Base-by-base conservation (phyloP, 2,329 filamentous ascomycete genomes). In the Conoideocrella luteorostrata region DNA sequence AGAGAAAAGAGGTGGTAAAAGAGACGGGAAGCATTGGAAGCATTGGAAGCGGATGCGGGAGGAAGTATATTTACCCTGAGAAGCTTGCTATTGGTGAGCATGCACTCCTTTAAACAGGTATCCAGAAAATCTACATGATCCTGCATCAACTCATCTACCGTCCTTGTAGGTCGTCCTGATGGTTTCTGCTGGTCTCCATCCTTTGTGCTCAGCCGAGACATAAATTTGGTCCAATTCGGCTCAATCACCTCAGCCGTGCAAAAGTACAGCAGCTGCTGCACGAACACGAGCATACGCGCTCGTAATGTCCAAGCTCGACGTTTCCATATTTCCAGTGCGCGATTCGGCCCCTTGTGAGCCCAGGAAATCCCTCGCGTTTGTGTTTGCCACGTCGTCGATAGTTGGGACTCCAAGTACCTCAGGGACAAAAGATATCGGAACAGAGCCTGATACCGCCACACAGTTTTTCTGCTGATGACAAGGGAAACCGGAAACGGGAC, bases 111-210 rank as follows among this genome's bases (percentile, higher is more conserved):
- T 56, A 98, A 72, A 62, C 93, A 98, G 4, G 93, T 97, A 56
- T 96, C 93, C 38, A 98, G 70, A 63, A 98, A 98, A 66, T 97
- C 93, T 47, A 98, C 90, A 66, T 98, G 93, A 59, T 97, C 90
- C 67, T 97, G 88, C 93, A 98, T 98, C 59, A 98, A 69, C 67
- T 97, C 89, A 58, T 98, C 93, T 1, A 98, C 93, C 0, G 93
- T 98, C 29, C 89, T 68, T 9, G 42, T 35, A 9, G 46, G 35
- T 12, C 7, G 17, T 5, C 61, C 60, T 11, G 59, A 45, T n/a
- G 47, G 46, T 28, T 62, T 54, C 7, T 50, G 48, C 4, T 54
- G 44, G 5, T 47, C 47, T 11, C 71, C 68, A 44, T 79, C 76
- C 48, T 74, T 75, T 9, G 71, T 78, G 69, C 83, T 84, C 5